Conservation (phyloP, 768 basidiomycete species). For the Cystobasidium ongulense region DNA sequence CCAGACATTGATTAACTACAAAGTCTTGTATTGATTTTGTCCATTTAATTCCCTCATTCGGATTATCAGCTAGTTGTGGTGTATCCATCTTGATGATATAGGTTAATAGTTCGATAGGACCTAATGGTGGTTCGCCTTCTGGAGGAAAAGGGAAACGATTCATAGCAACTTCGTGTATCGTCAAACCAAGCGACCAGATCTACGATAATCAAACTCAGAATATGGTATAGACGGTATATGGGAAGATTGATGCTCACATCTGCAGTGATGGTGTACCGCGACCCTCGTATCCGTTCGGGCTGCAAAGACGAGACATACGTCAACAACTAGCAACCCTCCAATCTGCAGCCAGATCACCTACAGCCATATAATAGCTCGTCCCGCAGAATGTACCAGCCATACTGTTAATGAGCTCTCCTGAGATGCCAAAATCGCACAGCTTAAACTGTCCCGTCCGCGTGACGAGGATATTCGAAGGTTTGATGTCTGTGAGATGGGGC, state of each 20-base stretch:
- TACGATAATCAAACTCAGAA: slow-evolving; percentile 56
- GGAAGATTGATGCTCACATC: slow-evolving; percentile 51
- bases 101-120: slow-evolving; percentile 88
- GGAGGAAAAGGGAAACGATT: slow-evolving; percentile 88
- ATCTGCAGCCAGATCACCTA: slow-evolving; percentile 50
- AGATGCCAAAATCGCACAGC: slow-evolving; percentile 51
- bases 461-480: slow-evolving; percentile 50
- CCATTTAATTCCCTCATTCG: slow-evolving; percentile 38
- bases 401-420: slow-evolving; percentile 50
- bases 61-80: slow-evolving; percentile 36
- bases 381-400: slow-evolving; percentile 51
- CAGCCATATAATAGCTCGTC: slow-evolving; percentile 53
- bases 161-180: slow-evolving; percentile 82
- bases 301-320: slow-evolving; percentile 42
- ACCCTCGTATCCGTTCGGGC: slow-evolving; percentile 91
- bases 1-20: slow-evolving; percentile 35
- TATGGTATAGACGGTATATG: background rate
- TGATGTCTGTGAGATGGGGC: slow-evolving; percentile 46
- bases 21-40: slow-evolving; percentile 41
- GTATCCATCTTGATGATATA: slow-evolving; percentile 76
- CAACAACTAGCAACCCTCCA: background rate
- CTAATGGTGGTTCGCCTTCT: slow-evolving; percentile 57
- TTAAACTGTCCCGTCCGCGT: slow-evolving; percentile 49
- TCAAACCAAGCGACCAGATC: slow-evolving; percentile 95
- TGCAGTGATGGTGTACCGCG: slow-evolving; percentile 56